phyloP scores from a whole-genome alignment of 371 early-diverging fungal genomes.

The Rhizopus arrhizus region DNA sequence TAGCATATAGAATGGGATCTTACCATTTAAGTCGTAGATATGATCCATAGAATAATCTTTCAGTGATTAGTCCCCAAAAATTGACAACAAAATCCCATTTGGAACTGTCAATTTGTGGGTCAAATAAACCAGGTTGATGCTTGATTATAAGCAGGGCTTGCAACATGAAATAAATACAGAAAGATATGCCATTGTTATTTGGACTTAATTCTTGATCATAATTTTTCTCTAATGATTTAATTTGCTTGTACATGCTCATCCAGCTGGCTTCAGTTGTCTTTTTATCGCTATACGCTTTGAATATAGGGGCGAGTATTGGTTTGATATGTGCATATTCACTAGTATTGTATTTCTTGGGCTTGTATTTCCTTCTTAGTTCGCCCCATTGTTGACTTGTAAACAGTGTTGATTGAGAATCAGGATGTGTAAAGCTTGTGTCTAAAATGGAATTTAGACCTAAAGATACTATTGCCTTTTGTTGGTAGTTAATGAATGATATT shows the following conservation, averaged over 20 bases:
- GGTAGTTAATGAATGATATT: neutral
- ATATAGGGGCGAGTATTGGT: neutral
- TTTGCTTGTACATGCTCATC: slow-evolving; percentile 5
- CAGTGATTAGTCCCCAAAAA: slow-evolving; percentile 8
- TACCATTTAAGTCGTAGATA: slow-evolving; percentile 5
- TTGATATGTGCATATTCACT: slow-evolving; percentile 6
- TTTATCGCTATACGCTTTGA: neutral
- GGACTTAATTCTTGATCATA: slow-evolving; percentile 5
- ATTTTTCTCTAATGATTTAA: neutral
- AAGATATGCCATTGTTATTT: slow-evolving; percentile 2
- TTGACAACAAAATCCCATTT: slow-evolving; percentile 13
- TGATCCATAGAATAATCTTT: slow-evolving; percentile 8
- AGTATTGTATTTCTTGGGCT: slow-evolving; percentile 1
- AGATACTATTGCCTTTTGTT: slow-evolving; percentile 10
- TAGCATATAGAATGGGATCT: neutral
- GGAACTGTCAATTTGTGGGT: slow-evolving; percentile 5
- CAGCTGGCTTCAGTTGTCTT: slow-evolving; percentile 6
- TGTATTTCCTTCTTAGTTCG: slow-evolving; percentile 1
- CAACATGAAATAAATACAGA: slow-evolving; percentile 9
- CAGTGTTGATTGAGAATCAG: slow-evolving; percentile 1
- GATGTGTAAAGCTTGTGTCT: slow-evolving; percentile 8
- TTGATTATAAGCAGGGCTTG: slow-evolving; percentile 4
- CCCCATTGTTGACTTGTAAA: slow-evolving; percentile 12
- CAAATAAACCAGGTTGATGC: slow-evolving; percentile 11
- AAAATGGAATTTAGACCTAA: slow-evolving; percentile 9